These are phyloP conservation scores for Desmodesmus armatus DNA, from an alignment of 139 green algal species.

Conservation along the genomic window DNA sequence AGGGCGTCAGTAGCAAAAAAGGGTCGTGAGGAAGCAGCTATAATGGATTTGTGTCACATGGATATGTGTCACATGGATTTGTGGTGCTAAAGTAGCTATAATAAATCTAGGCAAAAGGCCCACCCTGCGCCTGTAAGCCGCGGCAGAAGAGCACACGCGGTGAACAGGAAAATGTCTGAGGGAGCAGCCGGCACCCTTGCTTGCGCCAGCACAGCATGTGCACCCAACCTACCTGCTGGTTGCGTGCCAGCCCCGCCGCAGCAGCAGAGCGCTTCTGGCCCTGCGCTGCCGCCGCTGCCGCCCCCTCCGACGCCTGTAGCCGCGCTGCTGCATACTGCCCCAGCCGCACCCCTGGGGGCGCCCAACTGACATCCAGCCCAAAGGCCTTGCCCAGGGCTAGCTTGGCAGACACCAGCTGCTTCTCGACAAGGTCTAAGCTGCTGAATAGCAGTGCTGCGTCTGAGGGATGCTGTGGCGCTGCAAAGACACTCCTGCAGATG, in stretches of 20 bases:
- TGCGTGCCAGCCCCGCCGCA: neutral
- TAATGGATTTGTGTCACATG: too few species aligned
- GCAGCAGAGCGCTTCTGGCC: conserved; percentile 11
- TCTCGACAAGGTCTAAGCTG: conserved; percentile 56
- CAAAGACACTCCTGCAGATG: too few species aligned
- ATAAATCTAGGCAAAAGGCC: too few species aligned
- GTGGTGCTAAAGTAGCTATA: too few species aligned
- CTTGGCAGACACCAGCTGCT: conserved; percentile 42
- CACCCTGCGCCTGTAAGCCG: too few species aligned
- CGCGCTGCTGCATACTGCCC: conserved; percentile 23
- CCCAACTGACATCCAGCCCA: conserved; percentile 31
- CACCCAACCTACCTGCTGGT: neutral
- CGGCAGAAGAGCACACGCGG: too few species aligned
- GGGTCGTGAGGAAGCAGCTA: too few species aligned
- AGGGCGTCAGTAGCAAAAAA: too few species aligned
- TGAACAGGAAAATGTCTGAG: too few species aligned
- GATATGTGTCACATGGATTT: too few species aligned
- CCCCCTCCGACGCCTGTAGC: neutral
- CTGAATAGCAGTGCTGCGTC: conserved; percentile 42
- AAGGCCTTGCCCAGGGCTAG: conserved; percentile 39
- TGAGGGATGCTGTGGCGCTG: neutral
- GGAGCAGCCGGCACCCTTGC: neutral
- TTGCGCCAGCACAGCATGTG: neutral
- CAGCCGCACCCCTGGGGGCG: conserved; percentile 33
- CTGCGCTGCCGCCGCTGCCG: neutral